Conservation (phyloP, 768 basidiomycete species). For the Fomitopsis pulvina region DNA sequence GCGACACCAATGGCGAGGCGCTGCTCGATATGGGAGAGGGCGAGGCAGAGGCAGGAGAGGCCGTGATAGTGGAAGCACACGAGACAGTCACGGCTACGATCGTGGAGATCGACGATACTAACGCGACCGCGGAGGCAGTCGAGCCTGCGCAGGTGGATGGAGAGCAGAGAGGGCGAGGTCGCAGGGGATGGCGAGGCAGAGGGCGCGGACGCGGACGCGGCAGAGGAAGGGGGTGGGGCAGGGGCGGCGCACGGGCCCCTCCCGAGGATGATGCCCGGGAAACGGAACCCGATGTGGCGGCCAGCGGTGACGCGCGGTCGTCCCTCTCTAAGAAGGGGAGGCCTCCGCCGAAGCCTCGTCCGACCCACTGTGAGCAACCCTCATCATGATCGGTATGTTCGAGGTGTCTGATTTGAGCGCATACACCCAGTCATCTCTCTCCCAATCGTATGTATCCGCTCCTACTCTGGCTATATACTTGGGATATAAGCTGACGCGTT, state of each 20-base stretch:
- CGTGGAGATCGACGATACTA: not conserved
- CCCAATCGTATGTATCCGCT: constrained; percentile 12
- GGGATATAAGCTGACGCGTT: not conserved
- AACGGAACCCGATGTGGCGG: not conserved
- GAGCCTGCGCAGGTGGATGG: constrained; percentile 1
- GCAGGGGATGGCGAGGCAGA: not conserved
- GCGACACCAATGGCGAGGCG: not conserved
- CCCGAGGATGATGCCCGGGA: too few relatives aligned
- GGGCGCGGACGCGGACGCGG: not conserved
- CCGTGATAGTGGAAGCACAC: too few relatives aligned
- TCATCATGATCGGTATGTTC: not conserved
- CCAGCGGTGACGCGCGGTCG: not conserved
- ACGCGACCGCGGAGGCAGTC: constrained; percentile 1
- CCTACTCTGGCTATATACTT: not conserved
- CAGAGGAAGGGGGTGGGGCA: not conserved
- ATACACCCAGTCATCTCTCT: constrained; percentile 13
- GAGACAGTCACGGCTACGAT: not conserved
- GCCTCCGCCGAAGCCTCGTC: constrained; percentile 6
- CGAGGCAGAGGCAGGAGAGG: too few relatives aligned
- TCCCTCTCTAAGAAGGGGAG: not conserved
- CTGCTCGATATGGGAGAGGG: not conserved
- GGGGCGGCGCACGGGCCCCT: not conserved
- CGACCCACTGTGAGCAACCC: constrained; percentile 15
- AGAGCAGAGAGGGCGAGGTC: not conserved
- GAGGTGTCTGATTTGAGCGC: not conserved